Base-by-base conservation (phyloP, 2,329 filamentous ascomycete genomes). In the Aureobasidium namibiae region DNA sequence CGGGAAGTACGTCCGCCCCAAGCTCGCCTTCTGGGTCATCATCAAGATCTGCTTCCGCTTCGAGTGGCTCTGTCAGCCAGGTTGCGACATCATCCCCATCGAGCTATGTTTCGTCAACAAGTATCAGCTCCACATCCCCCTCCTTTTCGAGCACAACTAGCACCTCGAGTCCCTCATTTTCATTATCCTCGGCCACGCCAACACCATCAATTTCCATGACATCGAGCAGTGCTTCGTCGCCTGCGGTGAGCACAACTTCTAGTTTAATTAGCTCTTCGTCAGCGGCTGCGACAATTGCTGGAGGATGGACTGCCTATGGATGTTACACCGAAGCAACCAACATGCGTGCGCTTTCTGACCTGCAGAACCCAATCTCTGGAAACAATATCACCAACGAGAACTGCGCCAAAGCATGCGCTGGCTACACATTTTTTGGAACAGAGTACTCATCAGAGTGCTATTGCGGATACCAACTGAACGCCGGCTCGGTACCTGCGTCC, bases 301-400 rank as follows among this genome's bases (percentile, higher is more conserved):
- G 46, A 2, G 46, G 31, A 23, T 50, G 31, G 29, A 14, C 31
- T 21, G n/a, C 29, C 29, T 36, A 36, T 10, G 74, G 73, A 24
- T 75, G 74, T 59, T 75, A 73, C 58, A 68, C 67, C 0, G 70
- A 73, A 56, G 67, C 62, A 0, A 67, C 65, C 4, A 62, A 31
- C 41, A 67, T 63, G 2, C 63, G 69, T 11, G 69, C 70, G 8
- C 61, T 72, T 4, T 34, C 60, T 2, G 65, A 65, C 10, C 39
- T 63, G 18, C 59, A 68, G 14, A 61, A 63, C 4, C 56, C 63
- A 23, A 65, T 65, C 1, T 57, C 66, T 13, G 52, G 61, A 21
- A 67, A 61, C 11, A 59, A 64, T 54, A 71, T 75, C 70, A 73
- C 74, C 5, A 64, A 75, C 16, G 70, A 74, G 36, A 65, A 64